A percentile compares a stretch with the other conserved stretches of the same genome.
phyloP scores from a whole-genome alignment of 441 rosid genomes.

The Pelargonium citronellum region DNA sequence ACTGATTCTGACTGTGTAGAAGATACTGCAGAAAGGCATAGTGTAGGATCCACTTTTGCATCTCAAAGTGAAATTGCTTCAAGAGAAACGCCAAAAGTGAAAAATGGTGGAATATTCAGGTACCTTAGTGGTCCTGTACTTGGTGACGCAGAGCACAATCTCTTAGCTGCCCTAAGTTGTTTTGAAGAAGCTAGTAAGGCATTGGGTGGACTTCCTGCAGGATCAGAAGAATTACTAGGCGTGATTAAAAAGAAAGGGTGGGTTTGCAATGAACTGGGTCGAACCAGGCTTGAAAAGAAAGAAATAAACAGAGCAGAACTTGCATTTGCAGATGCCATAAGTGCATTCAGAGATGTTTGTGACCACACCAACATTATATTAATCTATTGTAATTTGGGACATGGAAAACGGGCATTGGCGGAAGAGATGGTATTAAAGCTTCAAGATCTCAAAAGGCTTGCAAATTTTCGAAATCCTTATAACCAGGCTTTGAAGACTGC shows the following conservation, averaged over 20 bases:
- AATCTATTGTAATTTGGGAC: slow-evolving; percentile 83
- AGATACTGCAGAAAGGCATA: slow-evolving; percentile 20
- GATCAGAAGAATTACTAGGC: slow-evolving; percentile 49
- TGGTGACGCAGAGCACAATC: slow-evolving; percentile 60
- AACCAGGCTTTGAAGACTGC: slow-evolving; percentile 59
- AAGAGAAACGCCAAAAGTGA: slow-evolving; percentile 30
- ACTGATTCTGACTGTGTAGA: slow-evolving; percentile 17
- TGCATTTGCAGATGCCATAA: slow-evolving; percentile 73
- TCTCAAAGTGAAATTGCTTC: slow-evolving; percentile 26
- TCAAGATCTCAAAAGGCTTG: slow-evolving; percentile 46
- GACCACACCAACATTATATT: slow-evolving; percentile 71
- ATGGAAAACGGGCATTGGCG: slow-evolving; percentile 85
- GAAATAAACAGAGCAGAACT: slow-evolving; percentile 67
- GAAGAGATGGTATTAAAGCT: slow-evolving; percentile 75
- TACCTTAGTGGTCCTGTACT: slow-evolving; percentile 40
- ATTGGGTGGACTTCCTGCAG: slow-evolving; percentile 49
- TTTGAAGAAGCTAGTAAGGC: slow-evolving; percentile 71
- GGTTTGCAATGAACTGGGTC: slow-evolving; percentile 86
- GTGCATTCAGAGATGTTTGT: slow-evolving; percentile 65
- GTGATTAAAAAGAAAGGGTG: slow-evolving; percentile 75
- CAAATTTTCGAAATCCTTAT: slow-evolving; percentile 39
- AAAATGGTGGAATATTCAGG: slow-evolving; percentile 81
- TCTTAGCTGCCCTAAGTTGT: slow-evolving; percentile 59
- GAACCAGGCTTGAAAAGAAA: slow-evolving; percentile 62
- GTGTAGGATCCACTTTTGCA: slow-evolving; percentile 22